phyloP scores from a whole-genome alignment of 345 rosid species.

The Populus euphratica region DNA sequence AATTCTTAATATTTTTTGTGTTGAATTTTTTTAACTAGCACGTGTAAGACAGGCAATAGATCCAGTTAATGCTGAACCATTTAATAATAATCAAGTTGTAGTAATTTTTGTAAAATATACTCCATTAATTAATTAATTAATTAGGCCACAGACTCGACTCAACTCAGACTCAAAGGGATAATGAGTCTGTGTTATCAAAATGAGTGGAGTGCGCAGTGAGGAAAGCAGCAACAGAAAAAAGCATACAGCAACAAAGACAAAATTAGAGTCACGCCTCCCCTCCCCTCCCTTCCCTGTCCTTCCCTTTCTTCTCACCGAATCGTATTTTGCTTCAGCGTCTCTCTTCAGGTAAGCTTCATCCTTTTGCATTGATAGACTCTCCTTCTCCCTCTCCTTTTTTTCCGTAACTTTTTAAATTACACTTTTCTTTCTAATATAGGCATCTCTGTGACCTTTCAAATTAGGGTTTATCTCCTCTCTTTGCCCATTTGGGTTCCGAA shows the following conservation, averaged over 20 bases:
- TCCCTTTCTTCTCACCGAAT: slow-evolving; percentile 6
- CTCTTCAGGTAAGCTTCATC: not conserved
- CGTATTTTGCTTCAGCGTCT: slow-evolving; percentile 4
- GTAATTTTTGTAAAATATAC: too few species aligned
- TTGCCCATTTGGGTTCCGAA: not conserved
- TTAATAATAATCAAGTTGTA: too few species aligned
- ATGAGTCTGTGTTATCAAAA: not conserved
- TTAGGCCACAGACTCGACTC: not conserved
- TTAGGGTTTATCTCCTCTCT: slow-evolving; percentile 26
- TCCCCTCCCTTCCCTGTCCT: not conserved
- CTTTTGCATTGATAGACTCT: not conserved
- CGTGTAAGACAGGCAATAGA: too few species aligned
- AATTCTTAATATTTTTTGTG: too few species aligned
- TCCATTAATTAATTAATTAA: not conserved
- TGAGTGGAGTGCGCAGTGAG: slow-evolving; percentile 2
- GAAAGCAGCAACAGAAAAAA: not conserved
- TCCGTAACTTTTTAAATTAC: not conserved
- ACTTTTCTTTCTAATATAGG: not conserved
- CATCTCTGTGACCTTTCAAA: slow-evolving; percentile 1
- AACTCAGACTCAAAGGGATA: not conserved
- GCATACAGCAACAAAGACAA: not conserved
- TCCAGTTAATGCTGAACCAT: too few species aligned
- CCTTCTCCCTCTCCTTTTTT: too few species aligned
- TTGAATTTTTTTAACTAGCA: too few species aligned
- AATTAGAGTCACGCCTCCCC: not conserved